Conservation (phyloP, 2,329 filamentous ascomycete genomes). For the Epichloe scottii region DNA sequence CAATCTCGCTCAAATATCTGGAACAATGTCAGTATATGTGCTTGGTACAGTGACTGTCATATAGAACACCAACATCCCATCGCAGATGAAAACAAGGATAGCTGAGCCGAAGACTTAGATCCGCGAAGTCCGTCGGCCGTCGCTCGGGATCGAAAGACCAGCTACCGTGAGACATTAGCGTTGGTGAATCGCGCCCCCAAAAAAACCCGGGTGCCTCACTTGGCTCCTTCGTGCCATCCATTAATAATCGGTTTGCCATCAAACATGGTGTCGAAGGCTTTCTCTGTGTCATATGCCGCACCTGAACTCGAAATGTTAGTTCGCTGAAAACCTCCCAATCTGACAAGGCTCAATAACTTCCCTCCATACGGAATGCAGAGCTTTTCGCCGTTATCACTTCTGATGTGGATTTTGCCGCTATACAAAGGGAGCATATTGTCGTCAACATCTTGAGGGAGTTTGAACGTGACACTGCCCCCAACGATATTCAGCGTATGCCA, state of each 20-base stretch:
- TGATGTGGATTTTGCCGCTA: conserved; percentile 30
- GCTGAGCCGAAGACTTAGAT: conserved; percentile 16
- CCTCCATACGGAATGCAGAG: conserved; percentile 31
- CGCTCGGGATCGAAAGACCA: conserved; percentile 21
- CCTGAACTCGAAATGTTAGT: conserved; percentile 10
- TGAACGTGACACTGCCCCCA: conserved; percentile 16
- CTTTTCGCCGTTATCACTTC: conserved; percentile 26
- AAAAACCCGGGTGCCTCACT: neutral
- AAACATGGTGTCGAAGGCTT: conserved; percentile 26
- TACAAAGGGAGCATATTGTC: conserved; percentile 29
- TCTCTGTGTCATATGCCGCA: conserved; percentile 25
- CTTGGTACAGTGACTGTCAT: neutral
- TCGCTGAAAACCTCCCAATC: neutral
- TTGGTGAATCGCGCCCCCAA: neutral
- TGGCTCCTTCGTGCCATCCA: conserved; percentile 9
- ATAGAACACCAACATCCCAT: conserved; percentile 20
- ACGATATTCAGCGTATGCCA: neutral
- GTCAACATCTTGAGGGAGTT: conserved; percentile 14
- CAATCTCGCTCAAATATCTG: conserved; percentile 28
- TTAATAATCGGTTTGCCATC: conserved; percentile 13
- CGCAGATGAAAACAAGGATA: conserved; percentile 23
- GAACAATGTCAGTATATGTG: neutral
- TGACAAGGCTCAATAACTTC: conserved; percentile 7
- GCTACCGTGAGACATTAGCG: conserved; percentile 8
- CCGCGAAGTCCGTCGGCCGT: conserved; percentile 17